Percentiles rank a stretch among this genome's conserved stretches.
Conservation (phyloP, 2,329 filamentous ascomycete species). For the Sporothrix phasma region DNA sequence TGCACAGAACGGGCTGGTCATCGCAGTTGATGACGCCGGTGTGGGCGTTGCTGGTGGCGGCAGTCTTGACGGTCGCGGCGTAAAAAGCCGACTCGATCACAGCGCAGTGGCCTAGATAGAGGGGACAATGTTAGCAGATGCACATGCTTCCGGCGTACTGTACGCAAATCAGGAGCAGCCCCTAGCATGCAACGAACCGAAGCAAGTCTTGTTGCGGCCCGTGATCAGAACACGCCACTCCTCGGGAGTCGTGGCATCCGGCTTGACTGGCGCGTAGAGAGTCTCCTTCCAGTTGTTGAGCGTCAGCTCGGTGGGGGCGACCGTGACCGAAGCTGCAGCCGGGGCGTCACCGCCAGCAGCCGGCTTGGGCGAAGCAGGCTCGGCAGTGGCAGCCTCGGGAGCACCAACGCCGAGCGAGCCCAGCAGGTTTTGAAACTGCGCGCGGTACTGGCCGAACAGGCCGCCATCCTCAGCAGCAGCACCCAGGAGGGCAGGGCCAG, state of each 20-base stretch:
- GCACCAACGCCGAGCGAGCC: conserved; percentile 42
- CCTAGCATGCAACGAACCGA: conserved; percentile 34
- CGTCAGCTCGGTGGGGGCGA: conserved; percentile 40
- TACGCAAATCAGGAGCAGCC: background rate
- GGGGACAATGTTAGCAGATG: background rate
- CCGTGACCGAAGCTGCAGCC: conserved; percentile 24
- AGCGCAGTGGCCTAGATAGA: conserved; percentile 48
- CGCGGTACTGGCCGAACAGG: conserved; percentile 47
- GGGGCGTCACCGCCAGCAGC: conserved; percentile 34
- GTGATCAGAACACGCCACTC: conserved; percentile 69
- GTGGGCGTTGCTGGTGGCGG: conserved; percentile 53
- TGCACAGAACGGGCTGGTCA: conserved; percentile 62
- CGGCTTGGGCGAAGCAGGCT: conserved; percentile 25
- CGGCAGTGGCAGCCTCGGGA: conserved; percentile 18
- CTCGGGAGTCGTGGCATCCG: conserved; percentile 51
- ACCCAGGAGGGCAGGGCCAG: conserved; percentile 48
- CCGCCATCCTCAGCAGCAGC: conserved; percentile 36
- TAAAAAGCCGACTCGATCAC: conserved; percentile 56
- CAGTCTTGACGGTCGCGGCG: conserved; percentile 54
- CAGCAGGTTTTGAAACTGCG: conserved; percentile 54
- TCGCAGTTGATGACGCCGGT: conserved; percentile 67
- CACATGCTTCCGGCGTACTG: no score
- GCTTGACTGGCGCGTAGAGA: conserved; percentile 51
- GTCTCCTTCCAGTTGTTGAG: conserved; percentile 62
- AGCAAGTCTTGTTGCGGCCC: conserved; percentile 71